Evolutionary conservation across 345 rosid genomes (phyloP), one percentile per base, ranked within the genome.

Genomic region (Melastoma malabathricum): DNA sequence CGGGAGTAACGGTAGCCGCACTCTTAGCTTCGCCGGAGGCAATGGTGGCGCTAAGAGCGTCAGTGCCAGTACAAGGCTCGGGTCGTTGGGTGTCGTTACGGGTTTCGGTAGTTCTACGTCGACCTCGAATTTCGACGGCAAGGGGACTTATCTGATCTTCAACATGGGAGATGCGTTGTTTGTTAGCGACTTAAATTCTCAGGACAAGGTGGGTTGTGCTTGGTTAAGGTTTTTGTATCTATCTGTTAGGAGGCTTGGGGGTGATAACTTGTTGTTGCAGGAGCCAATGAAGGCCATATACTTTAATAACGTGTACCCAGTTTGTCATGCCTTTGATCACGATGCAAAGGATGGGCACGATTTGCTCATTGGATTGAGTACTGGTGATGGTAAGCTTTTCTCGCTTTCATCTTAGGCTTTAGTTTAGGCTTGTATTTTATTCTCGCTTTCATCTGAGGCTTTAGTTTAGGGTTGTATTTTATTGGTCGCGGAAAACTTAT

Each of bases 281-380:
- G 99, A 93, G 73, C 97, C 99, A 8, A 76, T 93, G 65, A 93
- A 93, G 75, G 79, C 99, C 51, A 83, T 93, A 68, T 94, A 89
- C 74, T 88, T 93, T 66, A 83, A 89, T 69, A 93, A 80, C 57
- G 81, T 89, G 10, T 85, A 83, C 57, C 99, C 97, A 13, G 81
- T 89, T 54, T 93, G 96, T 68, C 99, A 93, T 62, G 83, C 97
- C 47, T 93, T 88, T 68, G 94, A 93, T 70, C 85, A 76, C 53
- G 89, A 93, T 72, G 79, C 96, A 34, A 85, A 86, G 73, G 99
- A 93, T 68, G 99, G 97, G 8, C 99, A 93, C 75, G 99, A 93
- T 74, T 78, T 93, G 71, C 83, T 93, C 54, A 72, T 93, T 56
- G 99, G 94, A 41, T 64, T 93, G 62, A 89, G 68, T 68, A 79